phyloP scores from a whole-genome alignment of 2,329 filamentous ascomycete species.

The Verticillium alfalfae region DNA sequence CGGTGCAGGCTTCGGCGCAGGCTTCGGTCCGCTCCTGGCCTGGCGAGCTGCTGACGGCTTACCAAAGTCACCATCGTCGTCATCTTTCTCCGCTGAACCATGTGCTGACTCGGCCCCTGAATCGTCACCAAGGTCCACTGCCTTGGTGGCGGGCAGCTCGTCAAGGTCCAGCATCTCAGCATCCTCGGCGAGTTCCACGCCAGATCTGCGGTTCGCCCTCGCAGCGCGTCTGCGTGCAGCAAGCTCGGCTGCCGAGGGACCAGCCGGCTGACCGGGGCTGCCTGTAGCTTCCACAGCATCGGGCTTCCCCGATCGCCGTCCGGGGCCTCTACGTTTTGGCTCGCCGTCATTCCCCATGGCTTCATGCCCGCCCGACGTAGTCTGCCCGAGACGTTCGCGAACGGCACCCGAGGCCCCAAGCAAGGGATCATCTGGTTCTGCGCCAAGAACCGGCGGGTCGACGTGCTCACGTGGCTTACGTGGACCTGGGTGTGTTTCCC shows the following conservation, averaged over 20 bases:
- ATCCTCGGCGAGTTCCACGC: slow-evolving; percentile 3
- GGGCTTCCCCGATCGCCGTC: slow-evolving; percentile 22
- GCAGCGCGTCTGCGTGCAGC: slow-evolving; percentile 8
- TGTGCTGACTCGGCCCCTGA: slow-evolving; percentile 27
- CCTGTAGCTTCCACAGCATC: slow-evolving; percentile 1
- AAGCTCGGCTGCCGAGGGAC: slow-evolving; percentile 3
- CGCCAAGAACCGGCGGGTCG: background rate
- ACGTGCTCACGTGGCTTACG: background rate
- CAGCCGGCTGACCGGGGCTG: slow-evolving; percentile 2
- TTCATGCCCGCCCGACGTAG: slow-evolving; percentile 5
- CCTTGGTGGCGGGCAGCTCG: slow-evolving; percentile 4
- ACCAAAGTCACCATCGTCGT: background rate
- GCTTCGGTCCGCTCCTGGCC: slow-evolving; percentile 1
- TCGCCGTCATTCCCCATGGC: slow-evolving; percentile 1
- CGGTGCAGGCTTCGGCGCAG: background rate
- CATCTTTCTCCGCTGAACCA: slow-evolving; percentile 19
- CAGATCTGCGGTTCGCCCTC: slow-evolving; percentile 10
- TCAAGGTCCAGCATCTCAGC: background rate
- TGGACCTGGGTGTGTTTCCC: slow-evolving; percentile 5
- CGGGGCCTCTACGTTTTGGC: slow-evolving; percentile 12
- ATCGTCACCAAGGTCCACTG: slow-evolving; percentile 19
- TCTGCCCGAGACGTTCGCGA: slow-evolving; percentile 18
- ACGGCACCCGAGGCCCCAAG: slow-evolving; percentile 25
- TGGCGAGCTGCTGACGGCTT: background rate
- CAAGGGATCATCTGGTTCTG: background rate